Evolutionary conservation across 805 yeast genomes (phyloP).

Genomic region (Priceomyces carsonii): DNA sequence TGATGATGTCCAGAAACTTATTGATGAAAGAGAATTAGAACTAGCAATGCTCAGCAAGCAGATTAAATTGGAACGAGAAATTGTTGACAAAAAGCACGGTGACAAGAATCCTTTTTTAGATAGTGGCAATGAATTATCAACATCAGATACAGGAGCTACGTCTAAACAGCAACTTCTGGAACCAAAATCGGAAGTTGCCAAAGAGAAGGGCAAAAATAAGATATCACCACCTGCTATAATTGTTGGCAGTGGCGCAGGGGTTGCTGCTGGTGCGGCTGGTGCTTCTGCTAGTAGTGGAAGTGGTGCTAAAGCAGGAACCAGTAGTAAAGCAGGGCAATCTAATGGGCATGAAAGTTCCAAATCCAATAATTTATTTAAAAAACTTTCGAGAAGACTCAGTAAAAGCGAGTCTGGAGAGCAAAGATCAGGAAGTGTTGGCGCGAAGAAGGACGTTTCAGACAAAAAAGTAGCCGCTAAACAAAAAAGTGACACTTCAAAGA

Average conservation of each 20-base stretch:
- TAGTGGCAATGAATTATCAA: constrained; percentile 31
- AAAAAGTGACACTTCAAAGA: constrained; percentile 1
- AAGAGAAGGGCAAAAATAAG: constrained; percentile 4
- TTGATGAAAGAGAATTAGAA: constrained; percentile 34
- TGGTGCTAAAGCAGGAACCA: constrained; percentile 4
- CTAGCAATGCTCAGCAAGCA: constrained; percentile 31
- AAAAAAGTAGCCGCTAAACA: neutral
- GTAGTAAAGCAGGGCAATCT: neutral
- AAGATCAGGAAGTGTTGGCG: constrained; percentile 4
- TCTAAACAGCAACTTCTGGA: constrained; percentile 7
- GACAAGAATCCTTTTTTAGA: constrained; percentile 28
- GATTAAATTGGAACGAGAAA: constrained; percentile 31
- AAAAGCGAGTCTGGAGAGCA: constrained; percentile 1
- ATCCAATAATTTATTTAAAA: constrained; percentile 11
- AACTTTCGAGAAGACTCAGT: constrained; percentile 9
- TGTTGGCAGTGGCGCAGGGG: constrained; percentile 15
- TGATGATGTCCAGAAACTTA: constrained; percentile 28
- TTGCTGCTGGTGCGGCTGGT: constrained; percentile 14
- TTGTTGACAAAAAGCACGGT: constrained; percentile 11
- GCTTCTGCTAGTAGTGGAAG: constrained; percentile 7
- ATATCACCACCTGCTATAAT: constrained; percentile 7
- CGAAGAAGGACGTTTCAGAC: no score
- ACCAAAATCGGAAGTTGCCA: neutral
- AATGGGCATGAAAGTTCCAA: constrained; percentile 1
- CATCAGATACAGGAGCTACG: constrained; percentile 6